phyloP scores from a whole-genome alignment of 1,284 basidiomycete genomes.

The Malassezia nana region DNA sequence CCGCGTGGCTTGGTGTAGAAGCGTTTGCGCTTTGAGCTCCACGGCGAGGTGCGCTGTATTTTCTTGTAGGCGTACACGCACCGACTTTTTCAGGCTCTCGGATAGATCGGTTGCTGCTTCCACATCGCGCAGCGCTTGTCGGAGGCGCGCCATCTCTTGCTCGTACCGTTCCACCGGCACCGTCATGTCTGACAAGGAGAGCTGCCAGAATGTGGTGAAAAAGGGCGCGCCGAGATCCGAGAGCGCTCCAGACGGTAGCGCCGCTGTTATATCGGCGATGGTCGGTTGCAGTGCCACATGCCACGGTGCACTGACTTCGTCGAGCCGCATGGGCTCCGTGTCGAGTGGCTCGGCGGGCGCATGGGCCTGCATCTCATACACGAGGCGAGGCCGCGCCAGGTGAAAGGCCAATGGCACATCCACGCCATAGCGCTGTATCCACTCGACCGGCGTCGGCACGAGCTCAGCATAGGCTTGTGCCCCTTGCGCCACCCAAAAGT shows the following conservation, averaged over 20 bases:
- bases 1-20: constrained; percentile 61
- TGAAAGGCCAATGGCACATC: constrained; percentile 43
- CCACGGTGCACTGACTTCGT: constrained; percentile 19
- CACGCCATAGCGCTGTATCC: constrained; percentile 36
- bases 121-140: constrained; percentile 24
- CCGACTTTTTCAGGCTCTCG: constrained; percentile 25
- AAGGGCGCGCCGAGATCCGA: constrained; percentile 31
- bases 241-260: constrained; percentile 25
- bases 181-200: constrained; percentile 36
- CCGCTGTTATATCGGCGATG: constrained; percentile 23
- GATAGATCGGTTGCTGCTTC: constrained; percentile 21
- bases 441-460: constrained; percentile 26
- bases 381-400: constrained; percentile 33
- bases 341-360: no score
- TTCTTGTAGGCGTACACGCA: constrained; percentile 36
- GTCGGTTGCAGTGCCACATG: constrained; percentile 33
- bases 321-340: background rate
- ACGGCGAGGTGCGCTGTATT: constrained; percentile 41
- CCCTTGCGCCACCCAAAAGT: constrained; percentile 38
- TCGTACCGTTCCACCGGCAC: constrained; percentile 47
- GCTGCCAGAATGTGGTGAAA: constrained; percentile 47
- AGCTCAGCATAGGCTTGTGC: constrained; percentile 28
- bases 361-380: constrained; percentile 8
- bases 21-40: constrained; percentile 67
- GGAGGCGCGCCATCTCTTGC: constrained; percentile 35